These are phyloP conservation scores for Mycocentrospora acerina DNA, from an alignment of 2,329 filamentous ascomycete genomes.

Conservation along the genomic window DNA sequence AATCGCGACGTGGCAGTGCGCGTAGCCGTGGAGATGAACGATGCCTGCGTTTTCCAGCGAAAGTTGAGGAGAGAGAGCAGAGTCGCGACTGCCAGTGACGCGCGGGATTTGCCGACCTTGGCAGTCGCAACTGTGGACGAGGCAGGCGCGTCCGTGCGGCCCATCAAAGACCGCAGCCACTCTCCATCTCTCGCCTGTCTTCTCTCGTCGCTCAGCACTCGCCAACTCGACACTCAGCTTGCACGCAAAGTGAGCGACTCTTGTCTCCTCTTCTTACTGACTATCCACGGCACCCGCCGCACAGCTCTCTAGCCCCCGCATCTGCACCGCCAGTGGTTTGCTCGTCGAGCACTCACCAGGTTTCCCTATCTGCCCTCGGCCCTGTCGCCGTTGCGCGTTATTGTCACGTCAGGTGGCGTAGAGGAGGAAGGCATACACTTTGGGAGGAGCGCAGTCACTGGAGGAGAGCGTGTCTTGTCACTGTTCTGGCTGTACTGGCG, in stretches of 20 bases:
- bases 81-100: slow-evolving; percentile 27
- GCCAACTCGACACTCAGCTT: slow-evolving; percentile 4
- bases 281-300: slow-evolving; percentile 1
- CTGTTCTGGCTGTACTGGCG: slow-evolving; percentile 34
- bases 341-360: slow-evolving; percentile 7
- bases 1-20: neutral
- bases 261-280: no score
- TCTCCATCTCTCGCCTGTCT: neutral
- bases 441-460: slow-evolving; percentile 36
- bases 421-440: slow-evolving; percentile 33
- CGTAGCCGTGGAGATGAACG: neutral
- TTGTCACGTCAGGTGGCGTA: slow-evolving; percentile 23
- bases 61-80: slow-evolving; percentile 10
- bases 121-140: slow-evolving; percentile 4
- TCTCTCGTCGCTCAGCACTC: slow-evolving; percentile 4
- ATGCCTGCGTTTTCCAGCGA: slow-evolving; percentile 11
- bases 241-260: no score
- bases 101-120: slow-evolving; percentile 22
- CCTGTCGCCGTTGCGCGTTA: slow-evolving; percentile 18
- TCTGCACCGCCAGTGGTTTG: slow-evolving; percentile 7
- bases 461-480: slow-evolving; percentile 36
- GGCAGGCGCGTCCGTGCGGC: slow-evolving; percentile 6
- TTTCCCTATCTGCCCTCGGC: slow-evolving; percentile 9
- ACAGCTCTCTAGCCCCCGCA: slow-evolving; percentile 5
- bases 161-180: slow-evolving; percentile 4